A percentile compares a stretch with the other conserved stretches of the same genome.
These are phyloP conservation scores for Saccharomycopsis fibuligera DNA, from an alignment of 805 yeast species.

Conservation along the genomic window DNA sequence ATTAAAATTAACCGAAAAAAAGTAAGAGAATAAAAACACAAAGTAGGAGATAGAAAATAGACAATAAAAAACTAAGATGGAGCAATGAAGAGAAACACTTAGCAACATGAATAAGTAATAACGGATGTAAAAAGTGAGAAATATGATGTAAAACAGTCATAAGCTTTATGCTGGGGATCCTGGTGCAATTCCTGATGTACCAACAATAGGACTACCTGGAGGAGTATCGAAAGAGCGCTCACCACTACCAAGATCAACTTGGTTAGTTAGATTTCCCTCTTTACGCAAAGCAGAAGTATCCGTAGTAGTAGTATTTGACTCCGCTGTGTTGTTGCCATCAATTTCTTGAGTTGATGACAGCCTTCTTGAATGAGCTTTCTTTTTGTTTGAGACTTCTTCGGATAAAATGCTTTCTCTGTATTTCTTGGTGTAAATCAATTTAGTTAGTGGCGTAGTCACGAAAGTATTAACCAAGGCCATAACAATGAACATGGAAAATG, in stretches of 20 bases:
- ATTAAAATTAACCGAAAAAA: no score
- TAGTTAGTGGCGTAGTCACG: constrained; percentile 70
- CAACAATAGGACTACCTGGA: neutral
- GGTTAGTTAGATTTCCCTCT: neutral
- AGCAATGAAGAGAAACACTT: no score
- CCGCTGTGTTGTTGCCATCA: no score
- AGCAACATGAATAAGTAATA: no score
- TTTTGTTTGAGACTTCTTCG: constrained; percentile 1
- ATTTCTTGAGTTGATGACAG: neutral
- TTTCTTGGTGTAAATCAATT: constrained; percentile 51
- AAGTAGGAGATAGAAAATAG: no score
- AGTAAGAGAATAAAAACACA: neutral
- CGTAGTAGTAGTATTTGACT: no score
- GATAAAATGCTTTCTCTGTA: constrained; percentile 44
- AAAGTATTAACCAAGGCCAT: constrained; percentile 80
- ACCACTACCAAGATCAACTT: neutral
- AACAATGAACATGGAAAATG: constrained; percentile 73
- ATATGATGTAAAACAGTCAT: no score
- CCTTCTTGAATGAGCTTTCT: constrained; percentile 2
- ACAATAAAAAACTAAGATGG: no score
- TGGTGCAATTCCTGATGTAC: no score
- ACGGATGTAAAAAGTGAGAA: no score
- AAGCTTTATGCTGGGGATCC: no score
- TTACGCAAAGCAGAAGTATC: neutral
- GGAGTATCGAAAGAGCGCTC: neutral